Evolutionary conservation across 139 green algal genomes (phyloP).

Genomic region (Edaphochlamys debaryana): DNA sequence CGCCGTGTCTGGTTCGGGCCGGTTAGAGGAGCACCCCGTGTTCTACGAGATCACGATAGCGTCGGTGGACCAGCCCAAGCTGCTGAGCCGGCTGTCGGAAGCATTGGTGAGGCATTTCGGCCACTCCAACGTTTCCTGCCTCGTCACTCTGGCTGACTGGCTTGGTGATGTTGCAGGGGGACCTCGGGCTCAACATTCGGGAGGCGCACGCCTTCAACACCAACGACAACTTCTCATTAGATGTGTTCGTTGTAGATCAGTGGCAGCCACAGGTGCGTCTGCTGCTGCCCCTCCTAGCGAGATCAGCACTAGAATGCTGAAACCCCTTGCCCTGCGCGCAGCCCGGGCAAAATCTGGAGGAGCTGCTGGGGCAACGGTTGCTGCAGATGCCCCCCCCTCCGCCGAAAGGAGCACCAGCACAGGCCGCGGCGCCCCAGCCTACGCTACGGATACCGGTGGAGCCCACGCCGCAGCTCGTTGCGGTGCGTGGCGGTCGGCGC

Average conservation of each 20-base stretch:
- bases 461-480: conserved; percentile 5
- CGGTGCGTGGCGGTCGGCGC: not conserved
- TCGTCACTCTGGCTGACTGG: no score
- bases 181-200: conserved; percentile 97
- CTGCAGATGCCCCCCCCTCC: conserved; percentile 78
- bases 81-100: conserved; percentile 89
- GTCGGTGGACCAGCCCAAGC: conserved; percentile 91
- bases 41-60: conserved; percentile 95
- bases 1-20: not conserved
- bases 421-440: not conserved
- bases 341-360: conserved; percentile 65
- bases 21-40: conserved; percentile 39
- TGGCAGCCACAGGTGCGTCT: conserved; percentile 45
- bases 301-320: no score
- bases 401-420: conserved; percentile 27
- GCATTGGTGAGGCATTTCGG: conserved; percentile 72
- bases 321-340: no score
- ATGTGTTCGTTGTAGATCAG: conserved; percentile 96
- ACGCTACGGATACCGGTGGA: conserved; percentile 42
- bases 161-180: conserved; percentile 75
- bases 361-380: conserved; percentile 81
- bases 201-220: conserved; percentile 99
- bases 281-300: no score
- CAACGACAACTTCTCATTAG: conserved; percentile 90
- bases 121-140: not conserved